Base-by-base conservation (phyloP, 495 filamentous ascomycete genomes). In the Hypomontagnella monticulosa region DNA sequence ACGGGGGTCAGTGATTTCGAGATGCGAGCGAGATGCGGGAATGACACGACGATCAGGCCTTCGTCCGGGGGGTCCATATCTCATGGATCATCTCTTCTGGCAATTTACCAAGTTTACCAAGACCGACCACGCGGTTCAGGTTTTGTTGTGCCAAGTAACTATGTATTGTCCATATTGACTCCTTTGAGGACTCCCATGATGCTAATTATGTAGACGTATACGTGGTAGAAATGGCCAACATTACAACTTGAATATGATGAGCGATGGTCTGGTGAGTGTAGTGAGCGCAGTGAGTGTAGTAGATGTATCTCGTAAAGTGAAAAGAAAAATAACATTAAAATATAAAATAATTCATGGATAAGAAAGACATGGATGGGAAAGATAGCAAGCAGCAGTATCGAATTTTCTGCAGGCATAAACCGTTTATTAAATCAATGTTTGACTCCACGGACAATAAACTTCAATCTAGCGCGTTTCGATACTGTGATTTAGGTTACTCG, bases 51-150 rank as follows among this genome's bases (percentile, higher is more conserved):
- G 50, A 63, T 56, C 48, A 63, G 61, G 46, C 59, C 16, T 54
- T 63, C 51, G 19, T 53, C 15, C 57, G 14, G 61, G 27, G 33
- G 42, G 52, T 2, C 55, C 55, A 19, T 58, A 27, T 58, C 34
- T 42, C 48, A 16, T 38, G n/a, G n/a, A n/a, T 30, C 38, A 49
- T 58, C 32, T 50, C 11, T 19, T 56, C 38, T 41, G 44, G 43
- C 37, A 63, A 61, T 63, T 69, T 69, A 56, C 49, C 66, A 47
- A 56, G 53, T 49, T 64, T 69, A 63, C 60, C 66, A 53, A 64
- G 59, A 56, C 54, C 42, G 54, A 63, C 59, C 65, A 69, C 56
- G 66, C 56, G 30, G 66, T 61, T 34, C 44, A 16, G 11, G 60
- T 61, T 48, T 52, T 64, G 50, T 57, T 27, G 61, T 63, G 60